Conservation (phyloP, 192 early-diverging fungal genomes). For the Mycoemilia scoparia region DNA sequence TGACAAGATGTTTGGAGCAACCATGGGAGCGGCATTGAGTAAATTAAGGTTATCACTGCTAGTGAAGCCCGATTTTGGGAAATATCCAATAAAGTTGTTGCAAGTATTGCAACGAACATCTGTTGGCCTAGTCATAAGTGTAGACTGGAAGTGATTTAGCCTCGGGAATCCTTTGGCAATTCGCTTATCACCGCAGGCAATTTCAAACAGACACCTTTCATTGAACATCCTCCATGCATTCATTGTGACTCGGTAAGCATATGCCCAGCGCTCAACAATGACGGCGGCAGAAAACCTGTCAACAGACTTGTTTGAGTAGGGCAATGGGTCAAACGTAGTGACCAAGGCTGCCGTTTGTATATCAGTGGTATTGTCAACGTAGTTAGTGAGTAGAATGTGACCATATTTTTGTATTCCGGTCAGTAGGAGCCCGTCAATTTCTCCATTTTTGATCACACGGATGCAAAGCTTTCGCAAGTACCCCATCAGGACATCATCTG, state of each 20-base stretch:
- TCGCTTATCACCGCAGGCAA: conserved; percentile 46
- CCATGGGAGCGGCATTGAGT: too few relatives aligned
- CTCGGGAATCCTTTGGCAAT: conserved; percentile 24
- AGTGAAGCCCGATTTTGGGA: too few relatives aligned
- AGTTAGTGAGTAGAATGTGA: conserved; percentile 54
- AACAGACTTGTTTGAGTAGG: background rate
- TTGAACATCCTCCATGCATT: conserved; percentile 80
- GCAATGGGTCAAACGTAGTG: conserved; percentile 29
- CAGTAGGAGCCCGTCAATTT: conserved; percentile 64
- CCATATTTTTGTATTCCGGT: conserved; percentile 58
- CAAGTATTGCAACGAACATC: conserved; percentile 81
- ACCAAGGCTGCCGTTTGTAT: conserved; percentile 73
- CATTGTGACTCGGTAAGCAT: conserved; percentile 65
- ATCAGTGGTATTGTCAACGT: conserved; percentile 73
- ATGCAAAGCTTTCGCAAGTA: conserved; percentile 42
- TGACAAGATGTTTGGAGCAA: too few relatives aligned
- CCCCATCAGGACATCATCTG: conserved; percentile 49
- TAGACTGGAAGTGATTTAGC: conserved; percentile 24
- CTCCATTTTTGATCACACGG: conserved; percentile 36
- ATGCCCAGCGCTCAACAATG: conserved; percentile 22
- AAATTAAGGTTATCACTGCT: too few relatives aligned
- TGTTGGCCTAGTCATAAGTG: conserved; percentile 45
- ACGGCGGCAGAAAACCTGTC: conserved; percentile 4
- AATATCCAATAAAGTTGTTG: conserved; percentile 37
- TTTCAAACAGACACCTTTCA: conserved; percentile 79